Conservation (phyloP, 106 monocot species). For the Dendrobium chrysotoxum region DNA sequence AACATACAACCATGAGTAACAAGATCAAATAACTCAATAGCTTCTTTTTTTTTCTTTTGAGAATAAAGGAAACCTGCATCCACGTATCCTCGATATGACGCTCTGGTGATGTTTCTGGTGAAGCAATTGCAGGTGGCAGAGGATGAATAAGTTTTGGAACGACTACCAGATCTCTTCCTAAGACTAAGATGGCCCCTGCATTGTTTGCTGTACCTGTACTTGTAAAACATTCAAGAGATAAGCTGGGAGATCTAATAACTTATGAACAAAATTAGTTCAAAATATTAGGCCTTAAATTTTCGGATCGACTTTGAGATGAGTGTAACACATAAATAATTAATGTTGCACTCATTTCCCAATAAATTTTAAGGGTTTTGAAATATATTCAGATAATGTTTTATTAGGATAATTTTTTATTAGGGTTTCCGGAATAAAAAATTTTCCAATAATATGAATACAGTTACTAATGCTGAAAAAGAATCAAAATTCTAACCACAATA, state of each 20-base stretch:
- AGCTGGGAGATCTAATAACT: too few species aligned
- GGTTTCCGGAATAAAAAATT: too few species aligned
- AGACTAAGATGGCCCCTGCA: slow-evolving; percentile 94
- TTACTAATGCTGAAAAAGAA: not conserved
- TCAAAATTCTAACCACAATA: slow-evolving; percentile 63
- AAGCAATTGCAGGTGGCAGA: slow-evolving; percentile 77
- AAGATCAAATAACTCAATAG: not conserved
- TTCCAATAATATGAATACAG: too few species aligned
- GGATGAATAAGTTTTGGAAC: slow-evolving; percentile 99
- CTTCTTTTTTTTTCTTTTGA: not conserved
- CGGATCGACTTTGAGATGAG: too few species aligned
- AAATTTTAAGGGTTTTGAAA: too few species aligned
- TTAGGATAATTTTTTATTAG: too few species aligned
- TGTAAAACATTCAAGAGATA: not conserved
- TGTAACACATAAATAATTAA: too few species aligned
- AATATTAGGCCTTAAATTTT: too few species aligned
- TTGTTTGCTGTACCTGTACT: slow-evolving; percentile 93
- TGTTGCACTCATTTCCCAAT: too few species aligned
- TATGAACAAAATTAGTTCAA: too few species aligned
- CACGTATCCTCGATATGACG: slow-evolving; percentile 93
- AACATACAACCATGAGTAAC: not conserved
- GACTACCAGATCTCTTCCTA: slow-evolving; percentile 98
- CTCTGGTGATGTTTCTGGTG: slow-evolving; percentile 87
- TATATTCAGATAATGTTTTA: too few species aligned
- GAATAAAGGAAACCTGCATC: slow-evolving; percentile 76